phyloP scores from a whole-genome alignment of 1,284 basidiomycete species.

The Ganoderma multipileum region DNA sequence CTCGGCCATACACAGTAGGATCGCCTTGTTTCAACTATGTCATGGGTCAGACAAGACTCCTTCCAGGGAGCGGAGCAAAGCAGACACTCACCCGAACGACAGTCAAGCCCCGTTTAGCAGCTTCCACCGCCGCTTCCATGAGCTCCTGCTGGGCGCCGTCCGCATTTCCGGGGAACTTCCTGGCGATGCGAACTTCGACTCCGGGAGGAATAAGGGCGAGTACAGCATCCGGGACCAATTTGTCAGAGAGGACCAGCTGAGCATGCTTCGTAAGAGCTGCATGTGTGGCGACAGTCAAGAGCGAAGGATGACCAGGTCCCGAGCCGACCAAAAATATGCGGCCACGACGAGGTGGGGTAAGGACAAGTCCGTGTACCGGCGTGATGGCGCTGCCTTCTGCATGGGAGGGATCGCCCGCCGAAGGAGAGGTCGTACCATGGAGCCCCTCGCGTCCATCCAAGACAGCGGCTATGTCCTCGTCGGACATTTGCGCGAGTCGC shows the following conservation, averaged over 20 bases:
- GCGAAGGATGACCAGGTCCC: slow-evolving; percentile 92
- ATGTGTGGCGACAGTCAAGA: slow-evolving; percentile 90
- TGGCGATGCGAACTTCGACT: slow-evolving; percentile 83
- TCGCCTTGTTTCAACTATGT: slow-evolving; percentile 94
- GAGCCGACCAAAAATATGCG: slow-evolving; percentile 91
- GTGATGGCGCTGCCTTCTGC: slow-evolving; percentile 26
- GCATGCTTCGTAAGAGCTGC: slow-evolving; percentile 81
- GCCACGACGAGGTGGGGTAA: slow-evolving; percentile 52
- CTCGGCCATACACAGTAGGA: slow-evolving; percentile 93
- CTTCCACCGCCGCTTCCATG: slow-evolving; percentile 90
- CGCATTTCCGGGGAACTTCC: slow-evolving; percentile 97
- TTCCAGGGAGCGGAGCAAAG: not conserved
- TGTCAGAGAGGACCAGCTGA: slow-evolving; percentile 92
- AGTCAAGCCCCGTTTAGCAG: slow-evolving; percentile 79
- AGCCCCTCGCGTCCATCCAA: slow-evolving; percentile 52
- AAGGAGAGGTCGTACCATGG: slow-evolving; percentile 11
- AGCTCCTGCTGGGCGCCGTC: slow-evolving; percentile 94
- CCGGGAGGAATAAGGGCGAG: slow-evolving; percentile 85
- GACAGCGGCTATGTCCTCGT: slow-evolving; percentile 72
- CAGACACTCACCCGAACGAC: slow-evolving; percentile 78
- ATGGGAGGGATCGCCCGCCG: not conserved
- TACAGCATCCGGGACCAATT: slow-evolving; percentile 93
- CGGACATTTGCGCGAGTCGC: slow-evolving; percentile 74
- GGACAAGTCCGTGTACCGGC: slow-evolving; percentile 36
- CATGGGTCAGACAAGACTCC: not conserved